Conservation (phyloP, 2,329 filamentous ascomycete species). For the Pseudogymnoascus sp. region DNA sequence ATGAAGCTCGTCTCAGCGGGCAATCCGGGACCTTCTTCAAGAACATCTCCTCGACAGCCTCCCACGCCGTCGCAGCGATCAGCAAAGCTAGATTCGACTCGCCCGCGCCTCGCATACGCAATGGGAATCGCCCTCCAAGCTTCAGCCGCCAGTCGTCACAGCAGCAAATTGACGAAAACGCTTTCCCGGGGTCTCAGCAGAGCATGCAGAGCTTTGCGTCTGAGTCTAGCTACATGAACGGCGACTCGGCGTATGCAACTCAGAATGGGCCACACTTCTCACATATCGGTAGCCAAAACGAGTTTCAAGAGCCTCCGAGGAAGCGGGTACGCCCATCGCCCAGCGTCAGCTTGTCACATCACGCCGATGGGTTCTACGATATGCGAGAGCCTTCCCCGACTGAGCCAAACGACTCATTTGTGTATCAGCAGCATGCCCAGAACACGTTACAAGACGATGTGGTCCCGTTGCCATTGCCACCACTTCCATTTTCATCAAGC, state of each 20-base stretch:
- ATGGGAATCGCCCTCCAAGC: slow-evolving; percentile 56
- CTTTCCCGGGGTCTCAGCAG: slow-evolving; percentile 70
- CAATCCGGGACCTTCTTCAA: slow-evolving; percentile 87
- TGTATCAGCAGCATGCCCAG: slow-evolving; percentile 46
- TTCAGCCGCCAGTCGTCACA: slow-evolving; percentile 64
- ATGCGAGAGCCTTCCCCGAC: slow-evolving; percentile 62
- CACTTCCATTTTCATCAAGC: slow-evolving; percentile 51
- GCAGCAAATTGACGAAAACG: slow-evolving; percentile 47
- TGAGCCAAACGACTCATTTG: slow-evolving; percentile 71
- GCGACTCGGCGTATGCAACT: slow-evolving; percentile 60
- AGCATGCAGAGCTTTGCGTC: slow-evolving; percentile 65
- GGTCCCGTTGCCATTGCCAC: slow-evolving; percentile 51
- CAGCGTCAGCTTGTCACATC: slow-evolving; percentile 39
- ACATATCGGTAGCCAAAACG: slow-evolving; percentile 31
- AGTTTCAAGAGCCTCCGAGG: slow-evolving; percentile 65
- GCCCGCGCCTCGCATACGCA: slow-evolving; percentile 58
- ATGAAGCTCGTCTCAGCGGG: slow-evolving; percentile 59
- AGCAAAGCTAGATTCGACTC: slow-evolving; percentile 94
- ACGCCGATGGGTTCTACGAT: slow-evolving; percentile 36
- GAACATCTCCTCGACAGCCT: slow-evolving; percentile 89
- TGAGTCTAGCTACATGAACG: slow-evolving; percentile 60
- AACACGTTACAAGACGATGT: slow-evolving; percentile 41
- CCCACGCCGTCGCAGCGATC: slow-evolving; percentile 87
- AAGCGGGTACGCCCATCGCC: slow-evolving; percentile 61
- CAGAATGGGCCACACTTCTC: slow-evolving; percentile 36